Base-by-base conservation (phyloP, 2,329 filamentous ascomycete species). In the Botryotinia narcissicola region DNA sequence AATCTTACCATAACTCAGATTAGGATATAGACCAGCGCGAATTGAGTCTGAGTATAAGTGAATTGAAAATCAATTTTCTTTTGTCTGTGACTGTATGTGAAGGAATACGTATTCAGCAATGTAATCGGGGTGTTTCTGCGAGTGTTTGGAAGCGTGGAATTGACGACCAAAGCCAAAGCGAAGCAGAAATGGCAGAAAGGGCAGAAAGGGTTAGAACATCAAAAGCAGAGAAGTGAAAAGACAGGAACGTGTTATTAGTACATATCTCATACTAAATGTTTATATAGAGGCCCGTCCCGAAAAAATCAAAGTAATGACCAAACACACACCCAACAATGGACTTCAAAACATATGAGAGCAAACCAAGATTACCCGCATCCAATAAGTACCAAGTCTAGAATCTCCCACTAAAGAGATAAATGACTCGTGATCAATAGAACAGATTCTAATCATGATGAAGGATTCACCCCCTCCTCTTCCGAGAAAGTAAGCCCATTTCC, bases 401-500 rank as follows among this genome's bases (percentile, higher is more conserved):
- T 25, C 57, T 71, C 69, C 40, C 42, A 63, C 69, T 71, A 29
- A 51, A 63, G 69, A 71, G 69, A 63, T 32, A 25, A 40, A 25
- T 40, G 69, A 37, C 16, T 42, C 40, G 40, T 40, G 7, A 59
- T 48, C 35, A 70, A 70, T 25, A 60, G 7, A 12, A 10, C 9
- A 42, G 2, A 18, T 35, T 22, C 25, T 29, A 22, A 25, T 25
- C 8, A 48, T 48, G 67, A 70, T 32, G 29, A 48, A 70, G 67
- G 48, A 42, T 70, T 59, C 37, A 35, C 16, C 51, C 51, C 37
- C 40, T 70, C 67, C 16, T 40, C 32, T 40, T 40, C 6, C 25
- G 12, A n/a, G 29, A 74, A 14, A 72, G 78, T 54, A 75, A 79
- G 75, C 77, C 72, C 10, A 74, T 79, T 60, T 73, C 78, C 4